Conservation (phyloP, 2,329 filamentous ascomycete species). For the Botrytis fragariae region DNA sequence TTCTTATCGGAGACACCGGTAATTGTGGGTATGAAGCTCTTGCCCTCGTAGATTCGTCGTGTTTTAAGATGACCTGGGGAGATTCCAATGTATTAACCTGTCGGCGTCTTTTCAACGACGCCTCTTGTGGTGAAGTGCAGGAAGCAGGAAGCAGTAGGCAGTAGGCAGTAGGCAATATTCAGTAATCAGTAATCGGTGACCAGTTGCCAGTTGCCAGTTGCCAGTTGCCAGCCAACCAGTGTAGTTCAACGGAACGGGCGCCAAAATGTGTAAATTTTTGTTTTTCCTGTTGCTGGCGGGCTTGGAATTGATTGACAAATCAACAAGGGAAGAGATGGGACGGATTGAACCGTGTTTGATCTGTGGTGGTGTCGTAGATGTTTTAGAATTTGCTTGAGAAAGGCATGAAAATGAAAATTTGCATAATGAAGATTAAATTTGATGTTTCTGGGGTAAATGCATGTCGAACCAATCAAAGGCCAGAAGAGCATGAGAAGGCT, state of each 20-base stretch:
- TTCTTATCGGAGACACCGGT: conserved; percentile 3
- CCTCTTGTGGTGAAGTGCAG: neutral
- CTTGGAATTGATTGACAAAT: neutral
- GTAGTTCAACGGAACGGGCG: neutral
- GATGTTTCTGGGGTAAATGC: neutral
- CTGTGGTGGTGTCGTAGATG: neutral
- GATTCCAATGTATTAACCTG: neutral
- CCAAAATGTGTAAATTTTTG: neutral
- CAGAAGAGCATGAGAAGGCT: neutral
- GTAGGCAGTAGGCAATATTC: neutral
- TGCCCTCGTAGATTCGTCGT: neutral
- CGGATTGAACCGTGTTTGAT: neutral
- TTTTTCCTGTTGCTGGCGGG: neutral
- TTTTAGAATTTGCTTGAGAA: neutral
- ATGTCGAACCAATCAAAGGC: neutral
- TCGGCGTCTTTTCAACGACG: neutral
- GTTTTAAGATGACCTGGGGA: conserved; percentile 2
- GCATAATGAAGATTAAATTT: neutral
- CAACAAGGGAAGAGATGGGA: neutral
- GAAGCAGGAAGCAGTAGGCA: neutral
- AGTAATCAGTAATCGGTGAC: no score
- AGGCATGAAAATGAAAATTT: neutral
- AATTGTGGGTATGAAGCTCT: neutral
- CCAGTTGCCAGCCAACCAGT: neutral
- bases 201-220: neutral